Conservation (phyloP, 352 stramenopile species). For the Phytophthora cactorum region DNA sequence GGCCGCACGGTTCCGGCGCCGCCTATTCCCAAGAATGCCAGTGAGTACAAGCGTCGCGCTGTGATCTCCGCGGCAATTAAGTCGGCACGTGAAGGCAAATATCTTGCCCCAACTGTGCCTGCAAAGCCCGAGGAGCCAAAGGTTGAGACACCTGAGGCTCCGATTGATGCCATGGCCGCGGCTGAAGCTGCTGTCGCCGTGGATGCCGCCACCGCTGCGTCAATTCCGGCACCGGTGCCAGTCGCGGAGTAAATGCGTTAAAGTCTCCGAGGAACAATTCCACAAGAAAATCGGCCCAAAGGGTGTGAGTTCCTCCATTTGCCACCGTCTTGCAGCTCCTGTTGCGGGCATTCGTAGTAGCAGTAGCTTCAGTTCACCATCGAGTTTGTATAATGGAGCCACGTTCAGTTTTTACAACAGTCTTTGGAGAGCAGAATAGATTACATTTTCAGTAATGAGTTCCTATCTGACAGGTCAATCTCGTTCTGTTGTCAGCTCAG, state of each 20-base stretch:
- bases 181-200: conserved; percentile 30
- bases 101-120: conserved; percentile 23
- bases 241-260: conserved; percentile 30
- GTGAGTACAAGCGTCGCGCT: conserved; percentile 69
- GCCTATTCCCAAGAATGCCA: conserved; percentile 69
- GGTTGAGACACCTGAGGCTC: conserved; percentile 15
- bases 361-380: conserved; percentile 28
- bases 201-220: conserved; percentile 19
- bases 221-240: conserved; percentile 25
- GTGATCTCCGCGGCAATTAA: conserved; percentile 78
- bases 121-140: conserved; percentile 26
- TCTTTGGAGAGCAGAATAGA: conserved; percentile 6
- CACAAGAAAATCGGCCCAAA: conserved; percentile 19
- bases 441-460: conserved; percentile 1
- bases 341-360: conserved; percentile 21
- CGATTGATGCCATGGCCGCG: conserved; percentile 29
- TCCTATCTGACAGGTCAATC: neutral
- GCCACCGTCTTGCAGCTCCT: neutral
- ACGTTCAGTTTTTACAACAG: conserved; percentile 12
- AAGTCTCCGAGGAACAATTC: conserved; percentile 4
- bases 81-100: conserved; percentile 49
- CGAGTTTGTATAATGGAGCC: conserved; percentile 36
- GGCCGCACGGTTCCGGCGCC: conserved; percentile 70
- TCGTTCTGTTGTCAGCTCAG: conserved; percentile 58
- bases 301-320: conserved; percentile 11